phyloP scores from a whole-genome alignment of 1,139 yeast genomes.

The Magnusiomyces tetraspermus region DNA sequence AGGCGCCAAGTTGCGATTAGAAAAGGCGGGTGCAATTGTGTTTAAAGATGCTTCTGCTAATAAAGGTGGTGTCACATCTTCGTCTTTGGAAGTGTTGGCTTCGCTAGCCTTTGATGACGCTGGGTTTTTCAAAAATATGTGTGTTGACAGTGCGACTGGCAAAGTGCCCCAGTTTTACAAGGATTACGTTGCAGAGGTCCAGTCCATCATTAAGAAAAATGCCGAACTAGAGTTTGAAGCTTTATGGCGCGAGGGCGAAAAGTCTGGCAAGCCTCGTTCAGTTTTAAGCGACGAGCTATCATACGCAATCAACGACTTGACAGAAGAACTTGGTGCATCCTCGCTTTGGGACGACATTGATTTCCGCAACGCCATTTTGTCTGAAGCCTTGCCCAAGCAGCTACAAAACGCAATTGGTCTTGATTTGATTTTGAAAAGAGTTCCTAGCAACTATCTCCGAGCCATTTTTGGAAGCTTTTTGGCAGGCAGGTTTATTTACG shows the following conservation, averaged over 20 bases:
- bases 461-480: constrained; percentile 87
- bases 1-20: constrained; percentile 79
- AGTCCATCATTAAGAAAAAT: constrained; percentile 60
- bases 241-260: constrained; percentile 67
- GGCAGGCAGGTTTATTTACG: constrained; percentile 83
- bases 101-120: constrained; percentile 85
- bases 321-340: constrained; percentile 78
- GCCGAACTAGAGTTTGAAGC: constrained; percentile 82
- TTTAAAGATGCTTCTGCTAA: constrained; percentile 96
- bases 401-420: constrained; percentile 70
- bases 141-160: constrained; percentile 41
- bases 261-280: constrained; percentile 63
- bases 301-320: constrained; percentile 75
- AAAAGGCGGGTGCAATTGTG: constrained; percentile 74
- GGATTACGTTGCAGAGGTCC: constrained; percentile 76
- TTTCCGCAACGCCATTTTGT: constrained; percentile 68
- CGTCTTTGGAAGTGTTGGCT: constrained; percentile 90
- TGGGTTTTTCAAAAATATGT: constrained; percentile 67
- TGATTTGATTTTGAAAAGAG: constrained; percentile 58
- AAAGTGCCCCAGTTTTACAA: constrained; percentile 63
- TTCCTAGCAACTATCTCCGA: constrained; percentile 79
- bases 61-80: constrained; percentile 98
- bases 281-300: constrained; percentile 80
- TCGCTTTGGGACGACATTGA: constrained; percentile 77
- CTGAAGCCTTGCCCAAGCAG: constrained; percentile 68